Evolutionary conservation across 805 yeast species (phyloP), one percentile per base, ranked within the genome.

Genomic region (Candida nemodendra): DNA sequence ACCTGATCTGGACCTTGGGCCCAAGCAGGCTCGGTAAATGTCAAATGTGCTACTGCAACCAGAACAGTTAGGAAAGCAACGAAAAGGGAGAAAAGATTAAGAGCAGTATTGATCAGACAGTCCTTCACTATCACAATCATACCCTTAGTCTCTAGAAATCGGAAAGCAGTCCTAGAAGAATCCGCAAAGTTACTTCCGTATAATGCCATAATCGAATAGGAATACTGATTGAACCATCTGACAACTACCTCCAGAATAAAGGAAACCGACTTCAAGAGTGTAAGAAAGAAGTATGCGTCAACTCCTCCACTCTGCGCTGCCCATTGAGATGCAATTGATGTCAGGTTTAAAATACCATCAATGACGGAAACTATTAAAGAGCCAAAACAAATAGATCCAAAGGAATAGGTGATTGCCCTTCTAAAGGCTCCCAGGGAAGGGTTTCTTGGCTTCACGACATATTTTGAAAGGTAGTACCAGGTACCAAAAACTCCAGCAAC

Each of bases 301-400:
- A 38, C 6, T 5, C 38, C 36, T 4, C 37, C 38, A n/a, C 45
- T 28, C 17, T 41, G 39, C 4, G 39, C 31, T 16, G 48, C 48
- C n/a, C 22, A 30, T 18, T 41, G 41, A 22, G 30, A 38, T 4
- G 31, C 45, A 9, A 42, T 8, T 2, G 19, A 16, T 11, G 45
- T 45, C 28, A 34, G 0, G 16, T 19, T 32, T 16, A 34, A 28
- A 16, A 45, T 18, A 2, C 38, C 16, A 54, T 84, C 86, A 46
- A 88, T 71, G 25, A 83, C 45, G 0, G 97, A 75, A 3, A 87
- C 95, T 45, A 89, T 72, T 45, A 89, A 66, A 3, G 66, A 61
- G 0, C 96, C 96, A 54, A 86, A 83, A 57, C 95, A 83, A 39
- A 90, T 81, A 2, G 95, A 84, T 2, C 98, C 97, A 52, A 89